Base-by-base conservation (phyloP, 106 monocot species). In the Iris macrosiphon region DNA sequence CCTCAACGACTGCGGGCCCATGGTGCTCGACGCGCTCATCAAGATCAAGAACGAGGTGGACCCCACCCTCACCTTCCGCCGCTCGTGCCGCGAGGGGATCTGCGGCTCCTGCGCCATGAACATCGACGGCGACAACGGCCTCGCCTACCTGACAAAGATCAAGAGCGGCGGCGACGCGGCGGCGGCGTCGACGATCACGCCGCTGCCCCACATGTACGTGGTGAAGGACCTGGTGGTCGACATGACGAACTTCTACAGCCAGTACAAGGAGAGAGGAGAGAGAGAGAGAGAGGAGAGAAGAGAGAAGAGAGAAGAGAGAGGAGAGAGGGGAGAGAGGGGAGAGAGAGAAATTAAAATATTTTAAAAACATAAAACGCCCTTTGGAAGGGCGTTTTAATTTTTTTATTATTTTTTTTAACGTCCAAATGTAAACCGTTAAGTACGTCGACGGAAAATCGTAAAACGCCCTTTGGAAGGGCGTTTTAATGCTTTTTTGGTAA, bases 1-100 rank as follows among this genome's bases (percentile, higher is more conserved):
- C 74, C 89, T 95, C 45, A 58, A 44, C 45, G 76, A 88, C 21
- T 89, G 79, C 65, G 88, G 85, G 16, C 87, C 92, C 23, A 93
- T 87, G 92, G 83, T 93, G 33, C 88, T 94, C 45, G 93, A 88
- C 67, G 88, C 88, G 20, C 67, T 88, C 5, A 81, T 93, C 70
- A 87, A 92, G 81, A 94, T 84, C 63, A 88, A 93, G 69, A 93
- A 88, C 73, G 84, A 94, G 81, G 45, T 83, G 58, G 93, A 94
- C 52, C 81, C 88, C 18, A 53, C 75, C 31, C 62, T 85, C 32
- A 88, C 88, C 52, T 88, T 88, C 71, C 78, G 88, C 37, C 70
- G 82, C 31, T 78, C 78, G n/a, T 82, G 82, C 77, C 81, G 82
- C 53, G 87, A 88, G 68, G 87, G 61, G 6, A 89, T 96, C 68